Conservation (phyloP, 768 basidiomycete genomes). For the Mycena rosella region DNA sequence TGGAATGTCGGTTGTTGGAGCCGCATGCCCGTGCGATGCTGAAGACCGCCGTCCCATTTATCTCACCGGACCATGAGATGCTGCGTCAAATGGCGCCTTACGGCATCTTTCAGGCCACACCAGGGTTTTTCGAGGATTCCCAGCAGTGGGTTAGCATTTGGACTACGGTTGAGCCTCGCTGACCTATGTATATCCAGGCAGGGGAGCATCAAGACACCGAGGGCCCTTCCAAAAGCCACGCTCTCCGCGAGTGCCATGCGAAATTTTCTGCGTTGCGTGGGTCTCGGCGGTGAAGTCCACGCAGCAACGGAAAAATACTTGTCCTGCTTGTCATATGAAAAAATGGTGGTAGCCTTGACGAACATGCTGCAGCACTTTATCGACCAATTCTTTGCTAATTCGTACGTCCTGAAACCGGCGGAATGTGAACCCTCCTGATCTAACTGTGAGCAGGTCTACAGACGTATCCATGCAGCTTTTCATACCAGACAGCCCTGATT, state of each 20-base stretch:
- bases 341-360: neutral
- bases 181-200: too few species aligned
- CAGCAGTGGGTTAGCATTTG: too few species aligned
- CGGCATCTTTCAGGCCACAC: too few species aligned
- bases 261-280: slow-evolving; percentile 5
- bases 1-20: slow-evolving; percentile 7
- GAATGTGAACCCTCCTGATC: too few species aligned
- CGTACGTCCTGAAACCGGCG: neutral
- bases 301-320: neutral
- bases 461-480: neutral
- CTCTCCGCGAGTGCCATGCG: neutral
- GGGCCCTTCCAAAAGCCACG: neutral
- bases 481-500: neutral
- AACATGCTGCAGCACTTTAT: neutral
- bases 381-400: neutral
- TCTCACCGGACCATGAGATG: too few species aligned
- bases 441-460: too few species aligned
- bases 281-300: slow-evolving; percentile 1
- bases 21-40: neutral
- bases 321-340: neutral
- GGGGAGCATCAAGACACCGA: too few species aligned
- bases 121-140: too few species aligned
- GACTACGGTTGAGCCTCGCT: too few species aligned
- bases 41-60: neutral
- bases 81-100: too few species aligned